phyloP scores from a whole-genome alignment of 2,329 filamentous ascomycete genomes.

The Aulographum hederae region DNA sequence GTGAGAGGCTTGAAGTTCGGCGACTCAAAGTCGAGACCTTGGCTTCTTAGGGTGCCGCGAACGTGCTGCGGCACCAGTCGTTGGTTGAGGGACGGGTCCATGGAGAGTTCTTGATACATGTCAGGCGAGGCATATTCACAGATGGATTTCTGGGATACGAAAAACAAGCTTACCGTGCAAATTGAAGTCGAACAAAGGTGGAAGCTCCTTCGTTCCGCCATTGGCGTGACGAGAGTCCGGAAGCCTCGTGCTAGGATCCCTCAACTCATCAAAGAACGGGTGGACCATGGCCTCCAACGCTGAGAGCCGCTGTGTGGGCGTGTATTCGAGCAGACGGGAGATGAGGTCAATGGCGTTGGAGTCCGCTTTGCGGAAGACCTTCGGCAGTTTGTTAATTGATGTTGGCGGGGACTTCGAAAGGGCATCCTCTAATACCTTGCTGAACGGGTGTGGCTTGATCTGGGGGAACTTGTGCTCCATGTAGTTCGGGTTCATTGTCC shows the following conservation, averaged over 20 bases:
- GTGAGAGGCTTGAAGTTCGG: slow-evolving; percentile 69
- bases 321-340: slow-evolving; percentile 86
- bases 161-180: slow-evolving; percentile 54
- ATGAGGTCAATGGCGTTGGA: slow-evolving; percentile 88
- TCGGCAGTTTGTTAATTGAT: background rate
- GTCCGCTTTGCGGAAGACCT: slow-evolving; percentile 94
- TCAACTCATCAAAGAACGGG: slow-evolving; percentile 93
- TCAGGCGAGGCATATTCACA: slow-evolving; percentile 6
- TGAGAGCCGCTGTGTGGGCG: slow-evolving; percentile 82
- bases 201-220: slow-evolving; percentile 63
- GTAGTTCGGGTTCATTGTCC: slow-evolving; percentile 99
- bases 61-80: slow-evolving; percentile 76
- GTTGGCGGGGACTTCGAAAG: too few relatives aligned
- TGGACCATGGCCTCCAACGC: slow-evolving; percentile 96
- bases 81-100: slow-evolving; percentile 70
- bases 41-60: slow-evolving; percentile 51
- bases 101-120: slow-evolving; percentile 63
- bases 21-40: slow-evolving; percentile 71
- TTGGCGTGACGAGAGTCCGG: slow-evolving; percentile 87
- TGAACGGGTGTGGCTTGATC: slow-evolving; percentile 98
- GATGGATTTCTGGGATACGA: slow-evolving; percentile 6
- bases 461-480: slow-evolving; percentile 99
- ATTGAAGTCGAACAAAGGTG: slow-evolving; percentile 80
- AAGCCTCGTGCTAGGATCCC: slow-evolving; percentile 76
- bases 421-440: slow-evolving; percentile 51